Evolutionary conservation across 805 yeast genomes (phyloP).

Genomic region (Candida gorgasii): DNA sequence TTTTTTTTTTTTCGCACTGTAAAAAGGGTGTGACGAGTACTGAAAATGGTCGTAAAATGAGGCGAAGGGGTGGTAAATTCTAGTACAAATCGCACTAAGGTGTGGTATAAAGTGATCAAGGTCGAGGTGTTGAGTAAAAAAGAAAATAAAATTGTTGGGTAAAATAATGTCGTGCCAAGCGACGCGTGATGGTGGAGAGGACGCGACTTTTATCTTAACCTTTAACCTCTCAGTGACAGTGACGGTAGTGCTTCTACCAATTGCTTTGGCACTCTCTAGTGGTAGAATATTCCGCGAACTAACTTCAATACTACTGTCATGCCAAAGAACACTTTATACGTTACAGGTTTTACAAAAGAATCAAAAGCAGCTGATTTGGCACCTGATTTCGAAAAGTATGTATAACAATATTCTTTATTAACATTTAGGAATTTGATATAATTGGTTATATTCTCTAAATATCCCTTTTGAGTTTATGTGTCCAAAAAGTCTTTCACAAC

Average conservation of each 20-base stretch:
- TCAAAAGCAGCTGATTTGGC: conserved; percentile 59
- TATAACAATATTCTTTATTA: conserved; percentile 19
- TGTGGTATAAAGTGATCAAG: too few species aligned
- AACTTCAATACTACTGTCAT: conserved; percentile 17
- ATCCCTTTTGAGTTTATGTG: background rate
- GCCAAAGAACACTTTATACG: conserved; percentile 53
- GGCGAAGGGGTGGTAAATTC: background rate
- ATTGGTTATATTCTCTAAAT: conserved; percentile 5
- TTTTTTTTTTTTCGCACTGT: conserved; percentile 3
- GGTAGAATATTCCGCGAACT: background rate
- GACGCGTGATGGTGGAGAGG: conserved; percentile 1
- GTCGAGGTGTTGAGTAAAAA: conserved; percentile 6
- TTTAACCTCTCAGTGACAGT: background rate
- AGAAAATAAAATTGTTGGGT: conserved; percentile 8
- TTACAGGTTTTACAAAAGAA: conserved; percentile 57
- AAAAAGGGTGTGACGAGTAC: background rate
- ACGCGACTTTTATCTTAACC: background rate
- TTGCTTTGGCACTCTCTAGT: background rate
- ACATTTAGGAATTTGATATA: conserved; percentile 7
- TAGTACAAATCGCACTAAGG: background rate
- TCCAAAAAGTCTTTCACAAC: too few species aligned
- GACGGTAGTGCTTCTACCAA: background rate
- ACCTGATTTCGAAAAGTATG: conserved; percentile 61
- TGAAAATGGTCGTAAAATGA: background rate
- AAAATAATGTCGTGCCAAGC: background rate